Evolutionary conservation across 1,139 yeast genomes (phyloP).

Genomic region (Neolecta irregularis): DNA sequence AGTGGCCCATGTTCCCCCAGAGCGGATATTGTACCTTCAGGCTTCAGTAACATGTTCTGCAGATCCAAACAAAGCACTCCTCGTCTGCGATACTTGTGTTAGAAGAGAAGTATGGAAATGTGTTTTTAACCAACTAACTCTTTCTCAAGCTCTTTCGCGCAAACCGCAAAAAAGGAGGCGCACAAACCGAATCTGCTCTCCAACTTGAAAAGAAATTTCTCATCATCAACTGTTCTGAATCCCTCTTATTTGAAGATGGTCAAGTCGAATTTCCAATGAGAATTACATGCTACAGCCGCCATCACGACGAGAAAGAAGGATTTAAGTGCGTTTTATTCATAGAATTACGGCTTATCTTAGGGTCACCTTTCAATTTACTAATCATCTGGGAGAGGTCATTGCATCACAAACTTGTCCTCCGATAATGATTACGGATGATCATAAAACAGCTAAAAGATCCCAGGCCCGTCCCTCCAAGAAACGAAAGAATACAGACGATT

Average conservation of each 20-base stretch:
- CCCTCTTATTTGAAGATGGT: conserved; percentile 52
- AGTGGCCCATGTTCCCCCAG: conserved; percentile 23
- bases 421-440: conserved; percentile 86
- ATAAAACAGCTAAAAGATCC: conserved; percentile 34
- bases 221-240: conserved; percentile 80
- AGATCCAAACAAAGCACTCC: conserved; percentile 36
- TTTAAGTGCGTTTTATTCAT: conserved; percentile 28
- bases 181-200: conserved; percentile 28
- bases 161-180: conserved; percentile 2
- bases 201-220: conserved; percentile 59
- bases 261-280: conserved; percentile 65
- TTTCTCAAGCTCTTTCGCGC: conserved; percentile 4
- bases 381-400: conserved; percentile 42
- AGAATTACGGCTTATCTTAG: conserved; percentile 18
- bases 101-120: conserved; percentile 66
- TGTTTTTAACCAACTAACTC: conserved; percentile 5
- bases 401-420: conserved; percentile 61
- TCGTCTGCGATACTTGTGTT: conserved; percentile 74
- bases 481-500: no score
- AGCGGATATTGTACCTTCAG: conserved; percentile 22
- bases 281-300: conserved; percentile 89
- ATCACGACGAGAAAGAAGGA: conserved; percentile 73
- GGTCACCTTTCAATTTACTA: conserved; percentile 53
- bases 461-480: no score
- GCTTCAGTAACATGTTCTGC: conserved; percentile 29